Conservation (phyloP, 2,329 filamentous ascomycete species). For the Fusarium avenaceum region DNA sequence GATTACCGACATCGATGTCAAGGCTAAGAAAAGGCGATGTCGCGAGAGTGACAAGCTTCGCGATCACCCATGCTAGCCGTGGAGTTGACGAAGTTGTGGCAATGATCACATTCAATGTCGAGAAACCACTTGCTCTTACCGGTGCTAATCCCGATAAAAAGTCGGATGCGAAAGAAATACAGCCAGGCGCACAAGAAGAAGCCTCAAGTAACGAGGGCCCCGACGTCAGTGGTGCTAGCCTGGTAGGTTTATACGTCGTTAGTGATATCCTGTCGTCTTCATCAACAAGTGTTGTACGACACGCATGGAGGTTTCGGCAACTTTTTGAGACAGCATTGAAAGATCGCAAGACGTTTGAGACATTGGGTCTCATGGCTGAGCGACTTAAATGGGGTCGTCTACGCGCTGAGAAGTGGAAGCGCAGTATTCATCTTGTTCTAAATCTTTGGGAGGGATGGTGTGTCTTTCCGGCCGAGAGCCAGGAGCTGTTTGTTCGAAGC, state of each 20-base stretch:
- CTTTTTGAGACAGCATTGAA: slow-evolving; percentile 82
- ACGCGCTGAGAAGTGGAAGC: slow-evolving; percentile 86
- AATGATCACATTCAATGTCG: slow-evolving; percentile 85
- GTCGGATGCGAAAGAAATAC: slow-evolving; percentile 54
- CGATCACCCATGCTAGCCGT: slow-evolving; percentile 85
- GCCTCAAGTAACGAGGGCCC: slow-evolving; percentile 57
- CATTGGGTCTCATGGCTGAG: slow-evolving; percentile 79
- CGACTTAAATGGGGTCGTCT: slow-evolving; percentile 83
- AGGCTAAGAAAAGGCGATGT: slow-evolving; percentile 87
- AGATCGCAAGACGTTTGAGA: slow-evolving; percentile 77
- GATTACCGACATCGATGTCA: slow-evolving; percentile 81
- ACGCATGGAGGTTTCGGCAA: slow-evolving; percentile 88
- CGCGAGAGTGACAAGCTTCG: slow-evolving; percentile 87
- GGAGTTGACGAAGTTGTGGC: slow-evolving; percentile 94
- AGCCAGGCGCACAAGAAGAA: slow-evolving; percentile 51
- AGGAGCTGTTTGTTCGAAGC: slow-evolving; percentile 76
- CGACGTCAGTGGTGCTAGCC: slow-evolving; percentile 79
- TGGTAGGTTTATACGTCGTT: slow-evolving; percentile 84
- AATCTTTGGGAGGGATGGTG: slow-evolving; percentile 79
- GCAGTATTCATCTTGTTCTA: slow-evolving; percentile 77
- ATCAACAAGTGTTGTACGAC: slow-evolving; percentile 81
- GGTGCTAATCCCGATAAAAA: slow-evolving; percentile 73
- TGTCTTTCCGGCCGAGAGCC: slow-evolving; percentile 79
- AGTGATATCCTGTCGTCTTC: slow-evolving; percentile 84
- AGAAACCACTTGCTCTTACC: slow-evolving; percentile 80